Percentiles rank a stretch among this genome's conserved stretches.
These are phyloP conservation scores for Hypoxylon sp. DNA, from an alignment of 2,329 filamentous ascomycete genomes.

Conservation along the genomic window DNA sequence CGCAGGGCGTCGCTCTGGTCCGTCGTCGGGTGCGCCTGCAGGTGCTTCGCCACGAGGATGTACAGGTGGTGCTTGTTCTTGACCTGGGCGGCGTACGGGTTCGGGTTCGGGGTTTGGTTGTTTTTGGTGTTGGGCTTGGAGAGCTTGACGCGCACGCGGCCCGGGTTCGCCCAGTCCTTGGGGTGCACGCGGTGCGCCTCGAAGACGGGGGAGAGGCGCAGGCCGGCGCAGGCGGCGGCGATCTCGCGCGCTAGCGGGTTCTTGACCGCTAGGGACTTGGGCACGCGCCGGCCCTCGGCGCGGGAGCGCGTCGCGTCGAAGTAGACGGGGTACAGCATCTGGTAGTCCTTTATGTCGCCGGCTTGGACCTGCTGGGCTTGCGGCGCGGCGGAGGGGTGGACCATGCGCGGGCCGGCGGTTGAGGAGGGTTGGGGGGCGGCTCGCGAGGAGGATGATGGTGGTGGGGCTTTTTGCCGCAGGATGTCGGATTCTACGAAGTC, in stretches of 20 bases:
- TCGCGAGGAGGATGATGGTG: constrained; percentile 44
- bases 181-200: constrained; percentile 94
- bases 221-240: constrained; percentile 81
- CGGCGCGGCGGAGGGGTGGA: constrained; percentile 54
- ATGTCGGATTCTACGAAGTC: constrained; percentile 71
- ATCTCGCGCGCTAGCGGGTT: constrained; percentile 93
- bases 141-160: constrained; percentile 83
- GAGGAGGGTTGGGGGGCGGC: constrained; percentile 42
- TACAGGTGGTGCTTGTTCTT: constrained; percentile 90
- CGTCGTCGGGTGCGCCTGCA: constrained; percentile 82
- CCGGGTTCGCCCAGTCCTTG: constrained; percentile 97
- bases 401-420: constrained; percentile 43
- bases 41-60: constrained; percentile 80
- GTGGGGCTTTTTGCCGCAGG: constrained; percentile 55
- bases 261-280: constrained; percentile 75
- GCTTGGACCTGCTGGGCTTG: constrained; percentile 58
- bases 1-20: constrained; percentile 75
- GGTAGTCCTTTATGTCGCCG: constrained; percentile 77
- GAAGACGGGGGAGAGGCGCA: constrained; percentile 80
- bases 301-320: constrained; percentile 84
- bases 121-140: constrained; percentile 58
- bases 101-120: not conserved
- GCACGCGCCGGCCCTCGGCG: constrained; percentile 84
- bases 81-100: constrained; percentile 58
- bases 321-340: constrained; percentile 95